phyloP scores from a whole-genome alignment of 495 filamentous ascomycete genomes.

The Halenospora varia region DNA sequence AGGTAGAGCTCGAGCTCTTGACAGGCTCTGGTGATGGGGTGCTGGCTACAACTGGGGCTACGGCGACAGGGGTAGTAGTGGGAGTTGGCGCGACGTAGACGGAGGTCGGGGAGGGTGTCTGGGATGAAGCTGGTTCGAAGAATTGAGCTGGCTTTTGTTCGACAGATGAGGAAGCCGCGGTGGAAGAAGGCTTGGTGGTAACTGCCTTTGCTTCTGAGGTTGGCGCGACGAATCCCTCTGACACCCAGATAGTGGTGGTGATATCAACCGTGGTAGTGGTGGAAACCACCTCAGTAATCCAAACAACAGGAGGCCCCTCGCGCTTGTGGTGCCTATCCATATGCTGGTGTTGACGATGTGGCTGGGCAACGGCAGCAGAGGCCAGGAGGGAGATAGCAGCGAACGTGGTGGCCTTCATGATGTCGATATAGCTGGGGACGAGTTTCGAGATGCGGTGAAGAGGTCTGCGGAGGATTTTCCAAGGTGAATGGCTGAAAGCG shows the following conservation, averaged over 20 bases:
- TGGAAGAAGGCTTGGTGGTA: constrained; percentile 29
- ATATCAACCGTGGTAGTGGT: constrained; percentile 31
- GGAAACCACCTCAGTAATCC: constrained; percentile 41
- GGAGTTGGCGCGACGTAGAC: constrained; percentile 10
- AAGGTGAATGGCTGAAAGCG: not conserved
- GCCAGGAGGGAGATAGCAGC: constrained; percentile 37
- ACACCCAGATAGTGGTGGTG: constrained; percentile 34
- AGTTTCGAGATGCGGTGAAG: too few species aligned
- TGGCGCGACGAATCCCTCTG: constrained; percentile 17
- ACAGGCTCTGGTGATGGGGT: constrained; percentile 15
- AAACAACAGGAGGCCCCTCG: constrained; percentile 15
- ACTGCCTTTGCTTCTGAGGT: constrained; percentile 33
- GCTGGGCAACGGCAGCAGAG: constrained; percentile 40
- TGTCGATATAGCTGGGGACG: too few species aligned
- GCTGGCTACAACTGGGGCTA: not conserved
- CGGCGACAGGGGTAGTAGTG: constrained; percentile 2
- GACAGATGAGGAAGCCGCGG: constrained; percentile 11
- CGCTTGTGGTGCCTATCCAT: constrained; percentile 33
- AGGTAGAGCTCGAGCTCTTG: too few species aligned
- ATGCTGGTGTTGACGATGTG: constrained; percentile 37
- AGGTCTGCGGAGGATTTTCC: not conserved
- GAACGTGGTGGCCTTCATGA: constrained; percentile 45
- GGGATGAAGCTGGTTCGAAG: constrained; percentile 31
- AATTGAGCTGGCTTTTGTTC: constrained; percentile 33
- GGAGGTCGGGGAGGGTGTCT: constrained; percentile 2